Conservation (phyloP, 1,284 basidiomycete genomes). For the Pulveroboletus sp. region DNA sequence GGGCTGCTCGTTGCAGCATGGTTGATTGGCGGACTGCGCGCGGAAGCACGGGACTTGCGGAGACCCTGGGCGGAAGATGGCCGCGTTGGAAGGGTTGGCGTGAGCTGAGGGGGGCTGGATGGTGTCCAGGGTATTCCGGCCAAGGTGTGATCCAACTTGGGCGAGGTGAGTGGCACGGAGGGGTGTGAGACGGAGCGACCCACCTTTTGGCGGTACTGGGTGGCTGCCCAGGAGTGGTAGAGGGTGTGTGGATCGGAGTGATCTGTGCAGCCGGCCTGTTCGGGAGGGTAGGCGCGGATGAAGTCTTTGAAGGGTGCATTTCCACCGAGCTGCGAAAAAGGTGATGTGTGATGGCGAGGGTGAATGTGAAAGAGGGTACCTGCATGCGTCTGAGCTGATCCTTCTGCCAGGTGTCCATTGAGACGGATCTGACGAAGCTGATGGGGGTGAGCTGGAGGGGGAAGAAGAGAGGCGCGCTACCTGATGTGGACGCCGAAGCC, state of each 20-base stretch:
- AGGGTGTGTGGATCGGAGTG: conserved; percentile 71
- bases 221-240: conserved; percentile 89
- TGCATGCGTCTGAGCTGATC: conserved; percentile 90
- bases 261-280: conserved; percentile 72
- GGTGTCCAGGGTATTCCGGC: conserved; percentile 71
- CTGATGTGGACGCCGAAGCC: conserved; percentile 87
- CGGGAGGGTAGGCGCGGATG: conserved; percentile 70
- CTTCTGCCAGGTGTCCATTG: conserved; percentile 94
- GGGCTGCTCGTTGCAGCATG: conserved; percentile 37
- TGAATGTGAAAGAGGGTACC: conserved; percentile 39
- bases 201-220: conserved; percentile 90
- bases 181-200: conserved; percentile 2
- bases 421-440: conserved; percentile 89
- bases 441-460: conserved; percentile 11
- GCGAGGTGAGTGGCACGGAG: conserved; percentile 5
- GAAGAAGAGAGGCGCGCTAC: conserved; percentile 33
- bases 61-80: conserved; percentile 70
- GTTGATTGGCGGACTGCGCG: conserved; percentile 41
- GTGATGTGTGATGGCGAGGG: conserved; percentile 11
- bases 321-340: conserved; percentile 65
- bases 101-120: conserved; percentile 53
- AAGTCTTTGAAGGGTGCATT: conserved; percentile 80
- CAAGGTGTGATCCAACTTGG: conserved; percentile 65
- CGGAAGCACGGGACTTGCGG: conserved; percentile 69
- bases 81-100: conserved; percentile 41